A percentile compares a stretch with the other conserved stretches of the same genome.
phyloP scores from a whole-genome alignment of 805 yeast species.

The Zygotorulaspora florentina region DNA sequence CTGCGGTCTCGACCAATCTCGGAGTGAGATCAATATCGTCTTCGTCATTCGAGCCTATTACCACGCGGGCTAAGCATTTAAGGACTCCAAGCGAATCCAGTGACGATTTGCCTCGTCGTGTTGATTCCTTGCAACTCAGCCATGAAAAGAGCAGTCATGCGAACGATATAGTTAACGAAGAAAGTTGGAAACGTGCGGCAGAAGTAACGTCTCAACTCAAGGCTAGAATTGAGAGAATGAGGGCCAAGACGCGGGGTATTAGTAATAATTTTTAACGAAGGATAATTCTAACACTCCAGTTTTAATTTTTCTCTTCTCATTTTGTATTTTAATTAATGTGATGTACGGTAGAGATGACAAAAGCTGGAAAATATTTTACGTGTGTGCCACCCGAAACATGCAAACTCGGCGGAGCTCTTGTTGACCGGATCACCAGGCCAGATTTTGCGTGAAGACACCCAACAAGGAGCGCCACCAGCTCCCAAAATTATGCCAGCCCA shows the following conservation, averaged over 20 bases:
- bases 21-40: constrained; percentile 21
- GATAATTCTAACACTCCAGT: too few species aligned
- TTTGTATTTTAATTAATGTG: too few species aligned
- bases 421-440: too few species aligned
- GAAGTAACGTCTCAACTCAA: constrained; percentile 82
- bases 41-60: constrained; percentile 16
- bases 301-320: too few species aligned
- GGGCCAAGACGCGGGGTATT: constrained; percentile 46
- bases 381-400: too few species aligned
- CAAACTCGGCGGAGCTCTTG: too few species aligned
- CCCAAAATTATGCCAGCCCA: too few species aligned
- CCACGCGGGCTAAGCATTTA: constrained; percentile 8
- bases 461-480: too few species aligned
- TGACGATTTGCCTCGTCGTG: constrained; percentile 31
- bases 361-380: too few species aligned
- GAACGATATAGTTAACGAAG: constrained; percentile 46
- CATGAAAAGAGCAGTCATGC: constrained; percentile 7
- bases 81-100: constrained; percentile 26
- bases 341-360: too few species aligned
- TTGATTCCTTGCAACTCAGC: constrained; percentile 25
- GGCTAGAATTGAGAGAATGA: constrained; percentile 87
- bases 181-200: constrained; percentile 83
- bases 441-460: too few species aligned
- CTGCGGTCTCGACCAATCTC: constrained; percentile 15
- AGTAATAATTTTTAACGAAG: constrained; percentile 1